Base-by-base conservation (phyloP, 352 stramenopile species). In the Globisporangium radiosum region DNA sequence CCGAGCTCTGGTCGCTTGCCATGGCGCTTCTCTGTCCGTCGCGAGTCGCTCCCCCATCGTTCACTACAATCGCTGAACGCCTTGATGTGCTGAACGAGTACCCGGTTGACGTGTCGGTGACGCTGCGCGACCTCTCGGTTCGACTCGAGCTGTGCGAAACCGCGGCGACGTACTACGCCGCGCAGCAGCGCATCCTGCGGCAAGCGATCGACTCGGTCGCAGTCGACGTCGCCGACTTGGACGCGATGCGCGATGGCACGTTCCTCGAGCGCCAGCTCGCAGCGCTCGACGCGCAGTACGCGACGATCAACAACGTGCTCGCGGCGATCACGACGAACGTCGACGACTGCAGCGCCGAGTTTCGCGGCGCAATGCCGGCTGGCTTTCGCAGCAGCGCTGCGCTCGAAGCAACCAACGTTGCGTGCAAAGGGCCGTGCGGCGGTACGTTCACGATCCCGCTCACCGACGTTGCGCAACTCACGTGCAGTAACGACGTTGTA, bases 201-300 rank as follows among this genome's bases (percentile, higher is more conserved):
- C 80, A 85, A 58, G 76, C 75, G 48, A 86, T 89, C 66, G 77
- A 87, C 47, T 87, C 78, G 33, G 76, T 75, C 6, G 75, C 77
- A 0, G 73, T 89, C 8, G 76, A 76, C 0, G 45, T 87, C 7
- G 55, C 73, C 14, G 78, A 89, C 53, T 60, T 89, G 43, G 71
- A 83, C 37, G 69, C 74, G n/a, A 47, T 89, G 39, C 67, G 80
- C 13, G 73, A 87, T 49, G 73, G 76, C 4, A 79, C 76, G 0
- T 89, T 81, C 19, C 59, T 88, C 37, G 64, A 87, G 47, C 80
- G 74, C 44, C 65, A 88, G 49, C 59, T 91, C 33, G 59, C 69
- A 3, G 54, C 65, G 19, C 59, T 91, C 44, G 81, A 91, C 51
- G 61, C 68, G 9, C 65, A 70, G 48, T 91, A 89, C 56, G 77